Evolutionary conservation across 148 eudicot genomes (phyloP).

Genomic region (Cornus suecica): DNA sequence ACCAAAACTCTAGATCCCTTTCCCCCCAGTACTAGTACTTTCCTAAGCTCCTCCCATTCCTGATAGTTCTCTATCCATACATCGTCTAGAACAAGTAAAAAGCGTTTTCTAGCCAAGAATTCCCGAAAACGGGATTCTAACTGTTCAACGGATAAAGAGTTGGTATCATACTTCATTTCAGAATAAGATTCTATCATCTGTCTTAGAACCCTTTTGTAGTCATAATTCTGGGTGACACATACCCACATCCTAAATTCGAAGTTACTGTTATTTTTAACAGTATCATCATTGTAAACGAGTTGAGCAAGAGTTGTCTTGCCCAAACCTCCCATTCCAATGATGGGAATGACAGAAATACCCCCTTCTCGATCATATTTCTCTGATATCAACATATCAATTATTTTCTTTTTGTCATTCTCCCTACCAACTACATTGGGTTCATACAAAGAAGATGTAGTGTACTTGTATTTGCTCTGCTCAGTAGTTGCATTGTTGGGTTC

Average conservation of each 20-base stretch:
- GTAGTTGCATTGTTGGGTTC: not conserved
- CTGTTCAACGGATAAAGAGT: conserved; percentile 1
- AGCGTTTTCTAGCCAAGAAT: conserved; percentile 18
- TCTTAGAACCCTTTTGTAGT: conserved; percentile 19
- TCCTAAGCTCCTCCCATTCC: conserved; percentile 19
- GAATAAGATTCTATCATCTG: conserved; percentile 28
- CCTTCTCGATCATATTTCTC: not conserved
- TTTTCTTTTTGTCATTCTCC: conserved; percentile 20
- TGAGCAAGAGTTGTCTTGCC: conserved; percentile 36
- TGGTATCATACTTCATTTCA: conserved; percentile 23
- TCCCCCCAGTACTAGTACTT: conserved; percentile 18
- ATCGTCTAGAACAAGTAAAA: conserved; percentile 30
- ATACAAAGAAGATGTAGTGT: not conserved
- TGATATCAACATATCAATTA: conserved; percentile 13
- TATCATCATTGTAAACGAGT: conserved; percentile 19
- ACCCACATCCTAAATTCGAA: conserved; percentile 27
- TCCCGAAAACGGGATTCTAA: conserved; percentile 14
- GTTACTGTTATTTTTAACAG: conserved; percentile 12
- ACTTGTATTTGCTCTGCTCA: not conserved
- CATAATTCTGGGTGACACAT: conserved; percentile 19
- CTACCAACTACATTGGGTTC: conserved; percentile 23
- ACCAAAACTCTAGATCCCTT: conserved; percentile 24
- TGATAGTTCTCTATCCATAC: conserved; percentile 20
- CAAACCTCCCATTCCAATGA: conserved; percentile 35
- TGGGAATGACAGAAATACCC: conserved; percentile 17